Conservation (phyloP, 164 flowering plant genomes). For the Chimonanthus praecox region DNA sequence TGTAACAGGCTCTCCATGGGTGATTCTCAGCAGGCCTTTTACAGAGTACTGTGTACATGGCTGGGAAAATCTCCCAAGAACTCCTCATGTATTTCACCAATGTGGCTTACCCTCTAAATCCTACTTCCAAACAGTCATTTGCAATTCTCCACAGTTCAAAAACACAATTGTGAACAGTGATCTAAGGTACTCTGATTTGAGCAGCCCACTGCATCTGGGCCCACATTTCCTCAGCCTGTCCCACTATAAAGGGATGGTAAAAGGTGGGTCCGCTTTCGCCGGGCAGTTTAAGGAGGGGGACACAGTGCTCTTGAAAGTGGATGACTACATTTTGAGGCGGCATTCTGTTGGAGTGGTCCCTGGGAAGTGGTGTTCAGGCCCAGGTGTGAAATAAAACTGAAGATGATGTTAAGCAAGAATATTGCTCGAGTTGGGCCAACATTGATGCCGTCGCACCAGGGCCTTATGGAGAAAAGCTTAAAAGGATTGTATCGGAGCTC, state of each 20-base stretch:
- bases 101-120: conserved; percentile 27
- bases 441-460: conserved; percentile 64
- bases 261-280: conserved; percentile 34
- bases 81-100: conserved; percentile 49
- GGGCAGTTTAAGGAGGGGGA: conserved; percentile 24
- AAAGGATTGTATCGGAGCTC: conserved; percentile 35
- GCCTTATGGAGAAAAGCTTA: conserved; percentile 49
- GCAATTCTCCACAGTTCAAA: conserved; percentile 42
- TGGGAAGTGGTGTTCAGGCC: conserved; percentile 36
- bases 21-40: conserved; percentile 36
- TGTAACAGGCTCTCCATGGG: conserved; percentile 40
- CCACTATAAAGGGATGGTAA: conserved; percentile 11
- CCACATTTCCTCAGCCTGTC: conserved; percentile 14
- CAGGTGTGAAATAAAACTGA: conserved; percentile 22
- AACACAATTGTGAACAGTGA: conserved; percentile 34
- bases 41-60: conserved; percentile 41
- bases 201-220: conserved; percentile 7
- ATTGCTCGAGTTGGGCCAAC: conserved; percentile 81
- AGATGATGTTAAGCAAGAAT: conserved; percentile 44
- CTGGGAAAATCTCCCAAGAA: conserved; percentile 52
- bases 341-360: conserved; percentile 19
- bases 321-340: conserved; percentile 25
- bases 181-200: conserved; percentile 24
- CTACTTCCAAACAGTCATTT: conserved; percentile 52
- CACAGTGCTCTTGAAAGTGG: conserved; percentile 25